Percentiles rank a stretch among this genome's conserved stretches.
These are phyloP conservation scores for Shiraia bambusicola DNA, from an alignment of 2,329 filamentous ascomycete species.

Conservation along the genomic window DNA sequence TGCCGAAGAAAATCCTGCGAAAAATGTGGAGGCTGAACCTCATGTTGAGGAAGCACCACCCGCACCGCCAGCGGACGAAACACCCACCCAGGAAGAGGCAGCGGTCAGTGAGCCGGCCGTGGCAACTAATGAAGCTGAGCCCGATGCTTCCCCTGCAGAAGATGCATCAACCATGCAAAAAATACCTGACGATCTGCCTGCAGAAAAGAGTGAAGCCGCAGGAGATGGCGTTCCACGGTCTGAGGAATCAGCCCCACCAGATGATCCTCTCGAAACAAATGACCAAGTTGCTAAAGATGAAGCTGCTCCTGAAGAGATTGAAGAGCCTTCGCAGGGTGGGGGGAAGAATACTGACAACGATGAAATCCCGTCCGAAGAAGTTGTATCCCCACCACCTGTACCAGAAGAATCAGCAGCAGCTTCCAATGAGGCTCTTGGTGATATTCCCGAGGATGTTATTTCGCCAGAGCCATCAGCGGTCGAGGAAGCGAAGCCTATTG, in stretches of 20 bases:
- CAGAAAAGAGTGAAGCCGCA: neutral
- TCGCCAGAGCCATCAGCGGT: neutral
- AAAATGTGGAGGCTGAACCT: neutral
- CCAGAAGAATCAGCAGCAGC: neutral
- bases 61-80: conserved; percentile 1
- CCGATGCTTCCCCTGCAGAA: neutral
- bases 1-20: neutral
- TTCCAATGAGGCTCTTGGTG: neutral
- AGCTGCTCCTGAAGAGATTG: neutral
- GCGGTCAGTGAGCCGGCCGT: neutral
- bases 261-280: neutral
- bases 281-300: neutral
- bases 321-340: neutral
- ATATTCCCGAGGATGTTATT: neutral
- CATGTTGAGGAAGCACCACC: neutral
- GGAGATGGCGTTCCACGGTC: neutral
- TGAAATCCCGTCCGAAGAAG: no score
- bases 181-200: neutral
- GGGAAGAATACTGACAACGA: no score
- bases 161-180: conserved; percentile 1
- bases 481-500: neutral
- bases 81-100: neutral
- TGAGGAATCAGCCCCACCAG: neutral
- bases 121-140: neutral
- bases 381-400: no score